Evolutionary conservation across 257 asterid species (phyloP), one percentile per base, ranked within the genome.

Genomic region (Knoxia roxburghii): DNA sequence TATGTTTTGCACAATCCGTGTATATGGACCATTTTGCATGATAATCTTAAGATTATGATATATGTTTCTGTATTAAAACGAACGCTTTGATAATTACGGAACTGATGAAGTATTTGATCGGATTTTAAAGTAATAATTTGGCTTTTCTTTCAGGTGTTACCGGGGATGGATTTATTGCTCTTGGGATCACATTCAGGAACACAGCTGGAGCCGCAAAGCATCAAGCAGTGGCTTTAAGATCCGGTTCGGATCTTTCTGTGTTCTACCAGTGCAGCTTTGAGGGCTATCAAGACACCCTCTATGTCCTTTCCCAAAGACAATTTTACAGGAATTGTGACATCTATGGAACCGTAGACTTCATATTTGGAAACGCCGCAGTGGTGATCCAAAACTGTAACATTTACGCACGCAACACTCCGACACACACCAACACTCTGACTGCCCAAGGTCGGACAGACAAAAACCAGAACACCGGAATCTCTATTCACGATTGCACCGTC

Each of bases 171-270:
- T 92, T 92, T 76, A 83, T 86, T 8, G 91, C 79, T 0, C 89
- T 45, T 11, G 64, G 64, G 6, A 79, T 92, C 68, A 85, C 96
- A 45, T 82, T 89, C 65, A 45, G 91, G 35, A 92, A 89, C 89
- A 92, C 97, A 0, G 96, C 97, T 6, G 96, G 97, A 0, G 76
- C 96, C 0, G 1, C 26, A 2, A 87, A 83, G 61, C 91, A 86
- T 73, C 98, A 89, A 53, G 97, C 97, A 0, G 98, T 92, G n/a
- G 97, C 98, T 21, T 78, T 92, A 1, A 83, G 95, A 21, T 87
- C 91, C 3, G 95, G 96, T 48, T 80, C 98, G 15, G 98, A 92
- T 45, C 87, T 77, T 23, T 89, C 98, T 2, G 93, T 86, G 0
- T 87, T 89, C 67, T 92, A 86, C 75, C 86, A 75, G 21, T 92